Evolutionary conservation across 139 green algal species (phyloP), one percentile per base, ranked within the genome.

Genomic region (Chara braunii): DNA sequence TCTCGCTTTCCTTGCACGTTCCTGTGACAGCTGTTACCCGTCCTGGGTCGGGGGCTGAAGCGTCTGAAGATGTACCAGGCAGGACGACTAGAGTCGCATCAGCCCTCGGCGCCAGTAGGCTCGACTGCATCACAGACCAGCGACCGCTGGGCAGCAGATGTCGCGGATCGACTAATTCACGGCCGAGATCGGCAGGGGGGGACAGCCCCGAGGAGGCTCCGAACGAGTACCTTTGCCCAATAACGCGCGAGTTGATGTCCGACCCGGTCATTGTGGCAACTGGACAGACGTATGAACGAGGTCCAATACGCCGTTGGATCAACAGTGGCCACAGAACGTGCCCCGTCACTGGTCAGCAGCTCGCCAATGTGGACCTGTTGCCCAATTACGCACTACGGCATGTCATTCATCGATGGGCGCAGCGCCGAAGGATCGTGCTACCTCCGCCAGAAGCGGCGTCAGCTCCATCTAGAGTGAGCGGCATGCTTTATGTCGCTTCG

Each of bases 181-280:
- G n/a, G n/a, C n/a, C n/a, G n/a, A n/a, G n/a, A n/a, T n/a, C n/a
- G n/a, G n/a, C n/a, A n/a, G n/a, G n/a, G n/a, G n/a, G n/a, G n/a
- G n/a, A n/a, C n/a, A n/a, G n/a, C n/a, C n/a, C n/a, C 29, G 61
- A 70, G 3, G 61, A 70, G 18, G 51, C 61, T 18, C 61, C 61
- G 6, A 12, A 29, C 4, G 43, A 59, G 2, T 70, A 52, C 12
- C 22, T 70, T 4, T 70, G 61, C 40, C 61, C 61, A 30, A 70
- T 70, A 22, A 67, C 61, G 12, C 33, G 51, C 8, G 61, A 70
- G 12, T 18, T 70, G 30, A 70, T 70, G 61, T 9, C 61, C n/a
- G 61, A 70, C 63, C 61, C 61, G 24, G 61, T 70, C 7, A 57
- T 70, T 48, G 45, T 70, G 22, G 61, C 24, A 18, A 70, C 61